Base-by-base conservation (phyloP, 164 flowering plant species). In the Sedum album region DNA sequence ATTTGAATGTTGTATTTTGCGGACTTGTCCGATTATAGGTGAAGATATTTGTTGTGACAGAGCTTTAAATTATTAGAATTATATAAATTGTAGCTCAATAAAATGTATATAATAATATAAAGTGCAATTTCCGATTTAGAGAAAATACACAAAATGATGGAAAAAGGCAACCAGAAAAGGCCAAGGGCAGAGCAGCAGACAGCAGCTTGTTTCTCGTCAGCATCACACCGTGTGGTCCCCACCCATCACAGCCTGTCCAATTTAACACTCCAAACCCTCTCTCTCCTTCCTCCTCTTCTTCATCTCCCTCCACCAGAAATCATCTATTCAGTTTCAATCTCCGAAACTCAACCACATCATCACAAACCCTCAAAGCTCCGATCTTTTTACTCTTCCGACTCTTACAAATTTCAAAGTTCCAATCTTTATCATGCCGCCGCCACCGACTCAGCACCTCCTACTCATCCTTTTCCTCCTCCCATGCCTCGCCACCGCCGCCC, bases 391-490 rank as follows among this genome's bases (percentile, higher is more conserved):
- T 8, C 18, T n/a, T 53, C 39, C n/a, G 48, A 25, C 28, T 68
- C 28, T 39, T 76, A 28, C 38, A 35, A 35, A 35, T 18, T 18
- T 11, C 48, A 15, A 44, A 44, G 48, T 44, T 44, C 17, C 17
- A 44, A 17, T 44, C 18, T 44, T 44, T 15, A 44, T 15, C 48
- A 5, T 33, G n/a, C 6, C 72, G 73, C 83, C 87, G 81, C 81
- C 86, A 71, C 66, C 68, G 51, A 79, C 83, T 75, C 60, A 53
- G 2, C 28, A 7, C 30, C 28, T 53, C 33, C 30, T 69, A 31
- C 31, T 39, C 8, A 39, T 44, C 48, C 2, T 68, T 23, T 25
- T 78, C 41, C 7, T 76, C 68, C 60, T 30, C 57, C 6, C 69
- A 18, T 15, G 69, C 36, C 64, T 31, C 9, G 41, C 85, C 14